phyloP scores from a whole-genome alignment of 1,284 basidiomycete genomes.

The Marasmius sp. region DNA sequence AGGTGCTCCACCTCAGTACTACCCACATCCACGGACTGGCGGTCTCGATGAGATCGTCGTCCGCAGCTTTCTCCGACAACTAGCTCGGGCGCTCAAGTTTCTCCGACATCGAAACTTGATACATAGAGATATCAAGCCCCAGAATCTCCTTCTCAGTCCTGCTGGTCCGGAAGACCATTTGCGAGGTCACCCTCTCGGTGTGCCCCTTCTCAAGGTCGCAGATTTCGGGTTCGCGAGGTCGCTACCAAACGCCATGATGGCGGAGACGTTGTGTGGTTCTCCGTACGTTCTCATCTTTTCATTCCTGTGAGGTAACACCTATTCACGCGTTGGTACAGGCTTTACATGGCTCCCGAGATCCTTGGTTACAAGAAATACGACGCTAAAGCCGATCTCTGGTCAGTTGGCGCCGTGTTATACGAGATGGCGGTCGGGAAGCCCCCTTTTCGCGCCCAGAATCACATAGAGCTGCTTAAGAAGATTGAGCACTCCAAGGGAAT shows the following conservation, averaged over 20 bases:
- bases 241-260: constrained; percentile 90
- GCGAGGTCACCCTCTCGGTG: constrained; percentile 86
- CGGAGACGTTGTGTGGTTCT: constrained; percentile 96
- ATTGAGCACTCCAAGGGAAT: constrained; percentile 88
- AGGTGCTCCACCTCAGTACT: constrained; percentile 74
- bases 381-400: constrained; percentile 97
- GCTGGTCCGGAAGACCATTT: constrained; percentile 77
- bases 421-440: constrained; percentile 95
- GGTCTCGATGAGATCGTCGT: constrained; percentile 92
- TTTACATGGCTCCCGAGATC: constrained; percentile 99
- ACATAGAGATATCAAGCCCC: constrained; percentile 97
- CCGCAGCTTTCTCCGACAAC: constrained; percentile 89
- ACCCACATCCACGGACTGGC: constrained; percentile 88
- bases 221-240: constrained; percentile 98
- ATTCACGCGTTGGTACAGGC: constrained; percentile 36
- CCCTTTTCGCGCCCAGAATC: constrained; percentile 94
- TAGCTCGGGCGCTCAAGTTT: constrained; percentile 93
- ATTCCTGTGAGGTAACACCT: neutral
- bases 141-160: constrained; percentile 91
- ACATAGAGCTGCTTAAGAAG: constrained; percentile 92
- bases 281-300: constrained; percentile 58
- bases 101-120: constrained; percentile 88
- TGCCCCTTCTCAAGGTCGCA: constrained; percentile 94
- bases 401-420: constrained; percentile 94
- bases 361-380: constrained; percentile 97